Conservation (phyloP, 176 grass and related monocot species). For the Cenchrus purpureus region DNA sequence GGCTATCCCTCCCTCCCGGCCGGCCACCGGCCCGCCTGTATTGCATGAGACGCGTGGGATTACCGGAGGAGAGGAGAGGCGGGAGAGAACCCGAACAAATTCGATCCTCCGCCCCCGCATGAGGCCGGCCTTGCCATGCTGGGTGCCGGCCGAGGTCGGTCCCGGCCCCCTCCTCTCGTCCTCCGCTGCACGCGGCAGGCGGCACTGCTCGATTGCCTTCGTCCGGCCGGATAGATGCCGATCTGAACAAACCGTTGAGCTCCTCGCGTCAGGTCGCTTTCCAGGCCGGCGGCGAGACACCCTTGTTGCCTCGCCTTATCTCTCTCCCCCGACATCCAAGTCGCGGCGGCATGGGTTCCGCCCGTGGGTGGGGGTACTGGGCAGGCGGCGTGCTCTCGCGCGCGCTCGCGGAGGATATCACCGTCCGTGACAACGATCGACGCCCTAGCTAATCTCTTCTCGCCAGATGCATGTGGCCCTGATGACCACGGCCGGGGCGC, state of each 20-base stretch:
- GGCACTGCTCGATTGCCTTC: neutral
- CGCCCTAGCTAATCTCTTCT: neutral
- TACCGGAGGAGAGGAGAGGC: neutral
- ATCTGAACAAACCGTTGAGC: constrained; percentile 39
- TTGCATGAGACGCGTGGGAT: constrained; percentile 22
- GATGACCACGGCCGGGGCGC: neutral
- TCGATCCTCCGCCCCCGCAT: neutral
- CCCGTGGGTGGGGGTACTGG: constrained; percentile 12
- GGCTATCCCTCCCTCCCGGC: neutral
- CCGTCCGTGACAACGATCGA: constrained; percentile 37
- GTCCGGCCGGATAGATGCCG: neutral
- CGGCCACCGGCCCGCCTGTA: neutral
- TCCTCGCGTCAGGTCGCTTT: constrained; percentile 50
- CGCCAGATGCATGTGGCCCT: constrained; percentile 9
- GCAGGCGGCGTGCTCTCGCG: neutral
- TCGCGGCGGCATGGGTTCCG: constrained; percentile 1
- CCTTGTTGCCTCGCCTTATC: neutral
- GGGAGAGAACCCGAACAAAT: neutral
- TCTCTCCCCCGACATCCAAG: neutral
- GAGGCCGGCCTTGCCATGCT: neutral
- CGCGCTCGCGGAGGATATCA: neutral
- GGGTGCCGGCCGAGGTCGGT: neutral
- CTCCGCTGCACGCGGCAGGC: neutral
- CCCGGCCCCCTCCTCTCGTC: too few species aligned
- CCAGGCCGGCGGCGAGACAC: neutral